Base-by-base conservation (phyloP, 345 rosid species). In the Viola odorata region DNA sequence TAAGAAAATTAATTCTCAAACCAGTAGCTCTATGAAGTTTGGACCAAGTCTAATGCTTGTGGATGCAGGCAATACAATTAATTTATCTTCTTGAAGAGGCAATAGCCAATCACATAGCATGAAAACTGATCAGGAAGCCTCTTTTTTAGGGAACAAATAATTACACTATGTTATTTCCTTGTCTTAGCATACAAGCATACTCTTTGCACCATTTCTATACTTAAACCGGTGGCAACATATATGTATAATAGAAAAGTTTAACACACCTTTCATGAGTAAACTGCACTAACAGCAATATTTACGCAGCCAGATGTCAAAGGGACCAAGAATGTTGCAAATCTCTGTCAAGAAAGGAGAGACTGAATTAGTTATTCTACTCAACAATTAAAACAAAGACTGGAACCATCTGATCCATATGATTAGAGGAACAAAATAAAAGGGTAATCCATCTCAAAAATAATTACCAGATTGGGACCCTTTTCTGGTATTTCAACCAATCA, bases 291-390 rank as follows among this genome's bases (percentile, higher is more conserved):
- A 50, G 96, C 89, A 78, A 92, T 79, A 44, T 65, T 84, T 71
- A 92, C 88, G 14, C 98, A 87, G 37, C 98, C 98, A 61, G 82
- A 80, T 17, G 96, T 92, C 80, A 92, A 70, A 60, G 98, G 98
- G 62, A 96, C 88, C 77, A 92, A 64, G 81, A 92, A 92, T 62
- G 98, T 96, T 69, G 85, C 96, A 77, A 92, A 92, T 73, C 96
- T 87, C 98, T 92, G 83, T 16, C 54, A 68, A 36, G n/a, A 57
- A 55, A 45, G 52, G 23, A 12, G 13, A 42, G 53, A 60, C 12
- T 8, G 23, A 14, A 50, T 14, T 56, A 42, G 11, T 39, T 61
- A 17, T n/a, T 4, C 45, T 44, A 7, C 41, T 37, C 7, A 37
- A 36, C n/a, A 53, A 48, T 14, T 32, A 53, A 45, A 70, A 23